These are phyloP conservation scores for Murraya koenigii DNA, from an alignment of 345 rosid species.

Conservation along the genomic window DNA sequence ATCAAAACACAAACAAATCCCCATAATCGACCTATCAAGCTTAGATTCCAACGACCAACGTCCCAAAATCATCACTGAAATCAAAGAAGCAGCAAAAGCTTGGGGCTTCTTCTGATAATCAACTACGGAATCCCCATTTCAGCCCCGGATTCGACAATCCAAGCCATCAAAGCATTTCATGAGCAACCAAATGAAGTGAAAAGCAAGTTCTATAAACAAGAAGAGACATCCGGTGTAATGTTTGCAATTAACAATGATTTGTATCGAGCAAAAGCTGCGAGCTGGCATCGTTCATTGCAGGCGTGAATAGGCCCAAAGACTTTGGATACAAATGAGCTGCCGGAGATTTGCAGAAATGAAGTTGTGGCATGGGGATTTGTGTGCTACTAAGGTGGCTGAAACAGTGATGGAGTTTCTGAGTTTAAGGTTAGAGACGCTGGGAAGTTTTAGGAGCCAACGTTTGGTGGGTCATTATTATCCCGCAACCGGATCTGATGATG, in stretches of 20 bases:
- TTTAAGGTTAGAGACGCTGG: constrained; percentile 6
- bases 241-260: not conserved
- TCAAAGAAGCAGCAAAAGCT: not conserved
- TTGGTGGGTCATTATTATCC: constrained; percentile 26
- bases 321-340: not conserved
- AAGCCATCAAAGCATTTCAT: not conserved
- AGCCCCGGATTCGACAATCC: not conserved
- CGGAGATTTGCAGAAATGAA: constrained; percentile 18
- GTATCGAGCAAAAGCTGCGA: not conserved
- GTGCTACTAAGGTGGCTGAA: constrained; percentile 4
- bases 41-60: not conserved
- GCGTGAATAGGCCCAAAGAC: not conserved
- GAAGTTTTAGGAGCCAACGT: constrained; percentile 17
- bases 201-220: not conserved
- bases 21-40: not conserved
- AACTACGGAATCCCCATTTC: not conserved
- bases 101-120: not conserved
- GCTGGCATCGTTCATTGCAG: not conserved
- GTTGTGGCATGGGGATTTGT: constrained; percentile 14
- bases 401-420: constrained; percentile 21
- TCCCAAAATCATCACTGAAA: not conserved
- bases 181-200: not conserved
- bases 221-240: not conserved
- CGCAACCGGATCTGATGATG: constrained; percentile 21
- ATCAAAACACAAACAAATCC: not conserved